These are phyloP conservation scores for Globomyces pollinis-pini DNA, from an alignment of 192 early-diverging fungal species.

Conservation along the genomic window DNA sequence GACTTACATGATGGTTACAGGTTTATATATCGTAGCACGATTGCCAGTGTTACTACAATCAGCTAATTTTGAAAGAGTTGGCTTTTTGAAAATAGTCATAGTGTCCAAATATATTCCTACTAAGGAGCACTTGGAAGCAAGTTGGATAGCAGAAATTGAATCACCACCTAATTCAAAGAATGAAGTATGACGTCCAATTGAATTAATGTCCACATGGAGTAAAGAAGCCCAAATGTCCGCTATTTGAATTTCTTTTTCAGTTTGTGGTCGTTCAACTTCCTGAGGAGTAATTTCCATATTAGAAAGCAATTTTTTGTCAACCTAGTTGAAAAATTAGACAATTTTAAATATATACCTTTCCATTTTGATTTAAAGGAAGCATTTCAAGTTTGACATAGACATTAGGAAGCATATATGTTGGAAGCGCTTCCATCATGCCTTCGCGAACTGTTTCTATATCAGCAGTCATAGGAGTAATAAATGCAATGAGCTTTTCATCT, in stretches of 20 bases:
- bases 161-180: slow-evolving; percentile 39
- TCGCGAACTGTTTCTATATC: slow-evolving; percentile 2
- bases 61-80: not conserved
- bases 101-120: not conserved
- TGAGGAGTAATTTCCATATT: not conserved
- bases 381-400: slow-evolving; percentile 9
- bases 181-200: slow-evolving; percentile 12
- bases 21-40: not conserved
- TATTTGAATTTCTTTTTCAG: not conserved
- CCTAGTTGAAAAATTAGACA: not conserved
- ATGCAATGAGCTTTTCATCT: slow-evolving; percentile 20
- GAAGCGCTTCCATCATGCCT: not conserved
- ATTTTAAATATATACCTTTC: too few species aligned
- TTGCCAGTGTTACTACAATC: not conserved
- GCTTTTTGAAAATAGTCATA: not conserved
- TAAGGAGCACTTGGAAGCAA: not conserved
- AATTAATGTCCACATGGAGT: slow-evolving; percentile 5
- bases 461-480: slow-evolving; percentile 14
- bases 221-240: not conserved
- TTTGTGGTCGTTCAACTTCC: not conserved
- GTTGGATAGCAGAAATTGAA: slow-evolving; percentile 15
- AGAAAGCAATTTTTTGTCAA: not conserved
- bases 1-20: not conserved
- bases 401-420: slow-evolving; percentile 30
- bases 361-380: slow-evolving; percentile 23